Conservation (phyloP, 2,329 filamentous ascomycete species). For the Fusarium floridanum region DNA sequence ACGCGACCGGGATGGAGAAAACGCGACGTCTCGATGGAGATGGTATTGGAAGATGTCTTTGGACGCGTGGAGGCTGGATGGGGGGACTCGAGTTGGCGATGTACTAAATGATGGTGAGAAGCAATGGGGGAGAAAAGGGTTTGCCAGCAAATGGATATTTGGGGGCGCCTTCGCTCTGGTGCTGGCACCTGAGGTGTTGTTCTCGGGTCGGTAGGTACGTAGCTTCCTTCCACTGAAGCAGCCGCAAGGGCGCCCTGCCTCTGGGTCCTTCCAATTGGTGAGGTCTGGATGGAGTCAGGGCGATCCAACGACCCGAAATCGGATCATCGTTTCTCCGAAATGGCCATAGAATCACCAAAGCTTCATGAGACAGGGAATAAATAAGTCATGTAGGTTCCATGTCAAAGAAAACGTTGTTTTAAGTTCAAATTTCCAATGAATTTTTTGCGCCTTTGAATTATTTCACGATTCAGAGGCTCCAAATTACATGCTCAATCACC, state of each 20-base stretch:
- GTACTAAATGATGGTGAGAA: slow-evolving; percentile 24
- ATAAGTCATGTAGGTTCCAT: neutral
- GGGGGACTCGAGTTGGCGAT: slow-evolving; percentile 27
- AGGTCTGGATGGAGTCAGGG: slow-evolving; percentile 5
- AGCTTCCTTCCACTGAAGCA: slow-evolving; percentile 10
- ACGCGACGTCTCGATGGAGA: slow-evolving; percentile 18
- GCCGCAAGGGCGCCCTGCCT: neutral
- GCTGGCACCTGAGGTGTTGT: slow-evolving; percentile 32
- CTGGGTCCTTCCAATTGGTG: slow-evolving; percentile 4
- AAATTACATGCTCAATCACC: neutral
- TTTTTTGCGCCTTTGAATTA: neutral
- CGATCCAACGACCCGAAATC: neutral
- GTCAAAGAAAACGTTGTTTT: neutral
- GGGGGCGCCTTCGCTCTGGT: slow-evolving; percentile 17
- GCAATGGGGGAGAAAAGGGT: slow-evolving; percentile 21
- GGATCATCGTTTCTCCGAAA: slow-evolving; percentile 1
- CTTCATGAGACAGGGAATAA: neutral
- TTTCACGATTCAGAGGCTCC: neutral
- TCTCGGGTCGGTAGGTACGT: slow-evolving; percentile 31
- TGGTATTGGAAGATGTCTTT: neutral
- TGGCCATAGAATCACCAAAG: neutral
- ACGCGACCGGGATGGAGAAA: slow-evolving; percentile 19
- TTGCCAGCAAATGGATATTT: slow-evolving; percentile 30
- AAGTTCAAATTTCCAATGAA: neutral
- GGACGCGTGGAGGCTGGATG: slow-evolving; percentile 24